Conservation (phyloP, 2,329 filamentous ascomycete species). For the Exserohilum rostratum region DNA sequence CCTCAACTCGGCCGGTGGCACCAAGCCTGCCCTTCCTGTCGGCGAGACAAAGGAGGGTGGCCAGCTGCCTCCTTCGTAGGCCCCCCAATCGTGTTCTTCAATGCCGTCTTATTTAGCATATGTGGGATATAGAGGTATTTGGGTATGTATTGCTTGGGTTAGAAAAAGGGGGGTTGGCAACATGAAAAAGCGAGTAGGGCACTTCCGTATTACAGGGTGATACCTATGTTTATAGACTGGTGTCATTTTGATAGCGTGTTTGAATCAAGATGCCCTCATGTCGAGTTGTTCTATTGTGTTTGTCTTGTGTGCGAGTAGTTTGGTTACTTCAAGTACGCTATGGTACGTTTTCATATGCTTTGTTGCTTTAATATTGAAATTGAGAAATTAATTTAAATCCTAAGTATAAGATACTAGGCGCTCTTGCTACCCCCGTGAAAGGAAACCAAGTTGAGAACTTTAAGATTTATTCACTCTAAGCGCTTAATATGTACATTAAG, state of each 20-base stretch:
- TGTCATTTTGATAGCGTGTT: constrained; percentile 1
- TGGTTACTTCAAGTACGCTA: no score
- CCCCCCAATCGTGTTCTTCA: background rate
- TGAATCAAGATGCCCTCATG: background rate
- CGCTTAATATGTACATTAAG: no score
- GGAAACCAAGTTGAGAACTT: no score
- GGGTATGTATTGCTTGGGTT: no score
- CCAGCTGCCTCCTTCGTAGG: constrained; percentile 34
- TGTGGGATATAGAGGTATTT: background rate
- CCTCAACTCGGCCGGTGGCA: constrained; percentile 44
- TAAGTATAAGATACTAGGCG: no score
- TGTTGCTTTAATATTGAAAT: no score
- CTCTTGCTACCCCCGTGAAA: no score
- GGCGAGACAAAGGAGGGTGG: constrained; percentile 33
- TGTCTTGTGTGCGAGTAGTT: no score
- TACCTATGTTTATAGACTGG: background rate
- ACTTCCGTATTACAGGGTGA: background rate
- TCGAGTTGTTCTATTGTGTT: background rate
- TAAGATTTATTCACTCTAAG: no score
- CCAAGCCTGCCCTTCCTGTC: constrained; percentile 11
- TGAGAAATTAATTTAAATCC: no score
- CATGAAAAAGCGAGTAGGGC: background rate
- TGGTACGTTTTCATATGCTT: no score
- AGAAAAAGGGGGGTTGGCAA: background rate
- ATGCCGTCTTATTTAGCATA: no score